Evolutionary conservation across 108 stramenopile genomes (phyloP), one percentile per base, ranked within the genome.

Genomic region (Pseudonitzschia delicatissima): DNA sequence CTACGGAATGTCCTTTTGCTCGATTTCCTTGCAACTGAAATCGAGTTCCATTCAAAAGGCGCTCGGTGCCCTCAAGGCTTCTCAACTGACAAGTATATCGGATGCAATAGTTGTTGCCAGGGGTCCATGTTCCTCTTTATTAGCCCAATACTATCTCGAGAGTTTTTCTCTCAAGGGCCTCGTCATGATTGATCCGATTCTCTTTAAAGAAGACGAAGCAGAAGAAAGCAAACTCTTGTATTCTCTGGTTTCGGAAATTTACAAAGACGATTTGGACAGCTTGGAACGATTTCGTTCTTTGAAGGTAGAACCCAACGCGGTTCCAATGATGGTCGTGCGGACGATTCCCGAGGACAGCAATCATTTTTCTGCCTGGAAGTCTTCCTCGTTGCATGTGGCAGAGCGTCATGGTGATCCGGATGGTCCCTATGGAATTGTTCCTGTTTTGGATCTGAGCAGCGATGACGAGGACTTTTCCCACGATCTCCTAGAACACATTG

Each of bases 151-250:
- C 35, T 81, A 85, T 33, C 63, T 85, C 51, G 84, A 85, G 64
- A 77, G 75, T 45, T 62, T 73, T 31, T 67, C 80, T 21, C 58
- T 85, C 21, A 31, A 61, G 35, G 84, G 84, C 31, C 52, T 85
- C 20, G 57, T 85, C 39, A 66, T 85, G 75, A 75, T 85, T 2
- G 84, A 85, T 74, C 84, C 84, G 21, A 51, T 84, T 23, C 50
- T 45, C 13, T 44, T 81, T 36, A 11, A 18, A 7, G 69, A 48
- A 12, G 44, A 47, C 40, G 12, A 6, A 9, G 47, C 48, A 26
- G 69, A 47, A 0, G 32, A 0, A 5, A 26, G 5, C 60, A 29
- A 18, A 8, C 12, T 23, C 26, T 5, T 60, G 13, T 5, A 3
- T 1, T 39, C 33, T 1, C 32, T 60, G 29, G 6, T 44, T 63